Evolutionary conservation across 108 stramenopile species (phyloP).

Genomic region (Aureococcus anophagefferens): DNA sequence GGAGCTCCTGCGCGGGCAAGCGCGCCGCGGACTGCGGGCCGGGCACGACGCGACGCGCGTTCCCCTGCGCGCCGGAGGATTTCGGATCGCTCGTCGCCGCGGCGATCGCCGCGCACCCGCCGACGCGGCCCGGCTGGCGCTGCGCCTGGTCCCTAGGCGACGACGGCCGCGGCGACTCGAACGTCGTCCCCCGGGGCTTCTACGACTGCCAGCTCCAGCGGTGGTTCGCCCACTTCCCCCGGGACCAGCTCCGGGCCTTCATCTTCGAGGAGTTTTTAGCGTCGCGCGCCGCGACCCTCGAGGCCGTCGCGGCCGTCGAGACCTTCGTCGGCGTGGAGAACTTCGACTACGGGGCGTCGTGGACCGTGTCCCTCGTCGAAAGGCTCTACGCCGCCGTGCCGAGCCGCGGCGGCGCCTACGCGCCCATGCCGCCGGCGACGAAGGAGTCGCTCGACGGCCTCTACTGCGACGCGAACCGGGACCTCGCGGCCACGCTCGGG

Average conservation of each 20-base stretch:
- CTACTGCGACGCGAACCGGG: neutral
- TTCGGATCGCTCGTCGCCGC: too few relatives aligned
- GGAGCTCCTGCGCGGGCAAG: too few relatives aligned
- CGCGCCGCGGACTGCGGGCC: too few relatives aligned
- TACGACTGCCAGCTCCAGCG: neutral
- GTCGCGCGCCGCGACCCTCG: neutral
- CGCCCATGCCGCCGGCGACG: neutral
- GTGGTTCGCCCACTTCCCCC: neutral
- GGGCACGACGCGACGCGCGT: too few relatives aligned
- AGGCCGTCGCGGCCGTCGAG: neutral
- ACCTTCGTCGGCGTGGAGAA: neutral
- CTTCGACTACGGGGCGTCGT: neutral
- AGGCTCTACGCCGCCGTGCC: neutral
- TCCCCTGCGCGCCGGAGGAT: neutral
- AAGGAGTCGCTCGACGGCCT: neutral
- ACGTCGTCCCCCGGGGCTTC: neutral
- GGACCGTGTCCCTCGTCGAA: neutral
- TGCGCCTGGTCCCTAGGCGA: neutral
- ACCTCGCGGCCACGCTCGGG: neutral
- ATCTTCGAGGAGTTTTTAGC: neutral
- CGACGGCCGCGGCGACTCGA: neutral
- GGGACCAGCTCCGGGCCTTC: neutral
- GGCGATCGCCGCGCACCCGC: too few relatives aligned
- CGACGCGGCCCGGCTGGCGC: too few relatives aligned
- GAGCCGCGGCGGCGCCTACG: neutral